Conservation (phyloP, 441 rosid species). For the Theobroma grandiflorum region DNA sequence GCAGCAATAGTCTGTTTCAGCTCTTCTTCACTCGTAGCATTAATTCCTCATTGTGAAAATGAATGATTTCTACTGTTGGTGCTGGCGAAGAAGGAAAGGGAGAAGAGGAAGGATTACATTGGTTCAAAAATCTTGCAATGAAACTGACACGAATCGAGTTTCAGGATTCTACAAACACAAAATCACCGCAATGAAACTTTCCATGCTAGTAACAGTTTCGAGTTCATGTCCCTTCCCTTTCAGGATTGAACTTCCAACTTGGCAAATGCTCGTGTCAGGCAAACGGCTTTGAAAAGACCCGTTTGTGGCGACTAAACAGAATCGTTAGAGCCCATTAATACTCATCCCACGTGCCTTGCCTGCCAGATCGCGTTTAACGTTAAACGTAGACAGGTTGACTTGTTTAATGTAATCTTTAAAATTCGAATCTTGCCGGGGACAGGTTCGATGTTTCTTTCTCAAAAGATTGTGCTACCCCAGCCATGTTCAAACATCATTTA, state of each 20-base stretch:
- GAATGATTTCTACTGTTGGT: too few relatives aligned
- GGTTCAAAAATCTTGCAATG: too few relatives aligned
- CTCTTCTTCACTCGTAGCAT: too few relatives aligned
- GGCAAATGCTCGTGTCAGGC: not conserved
- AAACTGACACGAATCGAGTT: too few relatives aligned
- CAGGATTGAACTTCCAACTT: not conserved
- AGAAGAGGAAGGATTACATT: too few relatives aligned
- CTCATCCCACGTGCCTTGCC: not conserved
- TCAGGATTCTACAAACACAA: too few relatives aligned
- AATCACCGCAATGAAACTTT: too few relatives aligned
- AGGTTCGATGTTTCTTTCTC: not conserved
- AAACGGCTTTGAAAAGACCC: not conserved
- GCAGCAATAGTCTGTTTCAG: too few relatives aligned
- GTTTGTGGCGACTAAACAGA: not conserved
- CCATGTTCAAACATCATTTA: not conserved
- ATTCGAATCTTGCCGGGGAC: not conserved
- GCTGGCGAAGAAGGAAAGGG: too few relatives aligned
- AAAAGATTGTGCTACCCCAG: not conserved
- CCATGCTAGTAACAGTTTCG: too few relatives aligned
- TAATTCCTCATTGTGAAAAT: too few relatives aligned
- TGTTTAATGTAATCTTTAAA: not conserved
- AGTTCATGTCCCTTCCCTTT: too few relatives aligned
- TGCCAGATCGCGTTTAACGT: not conserved
- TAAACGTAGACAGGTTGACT: not conserved
- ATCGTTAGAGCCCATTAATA: not conserved